These are phyloP conservation scores for Fusarium sacchari DNA, from an alignment of 2,329 filamentous ascomycete species.

Conservation along the genomic window DNA sequence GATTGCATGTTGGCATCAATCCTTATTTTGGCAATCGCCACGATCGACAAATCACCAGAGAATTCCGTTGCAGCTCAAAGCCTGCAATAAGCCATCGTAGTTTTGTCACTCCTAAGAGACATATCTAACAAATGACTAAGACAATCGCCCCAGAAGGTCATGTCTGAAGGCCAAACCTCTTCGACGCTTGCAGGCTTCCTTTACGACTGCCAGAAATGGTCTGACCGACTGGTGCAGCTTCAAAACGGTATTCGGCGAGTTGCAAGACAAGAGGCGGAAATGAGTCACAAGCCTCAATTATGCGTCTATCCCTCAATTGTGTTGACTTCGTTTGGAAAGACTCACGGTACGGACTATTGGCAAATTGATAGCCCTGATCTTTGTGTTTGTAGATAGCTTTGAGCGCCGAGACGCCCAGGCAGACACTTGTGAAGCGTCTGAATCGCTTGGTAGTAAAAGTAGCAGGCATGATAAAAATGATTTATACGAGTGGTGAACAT, in stretches of 20 bases:
- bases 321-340: background rate
- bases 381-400: fast-evolving
- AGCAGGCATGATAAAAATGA: background rate
- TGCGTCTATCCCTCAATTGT: background rate
- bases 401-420: background rate
- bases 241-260: background rate
- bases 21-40: fast-evolving
- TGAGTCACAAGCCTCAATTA: fast-evolving
- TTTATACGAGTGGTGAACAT: background rate
- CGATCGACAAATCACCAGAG: background rate
- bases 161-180: fast-evolving
- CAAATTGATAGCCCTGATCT: background rate
- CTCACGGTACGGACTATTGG: background rate
- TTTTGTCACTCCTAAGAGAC: fast-evolving
- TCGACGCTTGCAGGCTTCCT: background rate
- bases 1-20: background rate
- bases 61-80: background rate
- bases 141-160: fast-evolving
- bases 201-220: background rate
- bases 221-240: background rate
- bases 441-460: no score
- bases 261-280: background rate
- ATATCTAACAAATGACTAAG: fast-evolving
- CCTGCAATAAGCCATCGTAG: fast-evolving
- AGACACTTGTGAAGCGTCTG: background rate